Evolutionary conservation across 768 basidiomycete genomes (phyloP).

Genomic region (Lyophyllum decastes): DNA sequence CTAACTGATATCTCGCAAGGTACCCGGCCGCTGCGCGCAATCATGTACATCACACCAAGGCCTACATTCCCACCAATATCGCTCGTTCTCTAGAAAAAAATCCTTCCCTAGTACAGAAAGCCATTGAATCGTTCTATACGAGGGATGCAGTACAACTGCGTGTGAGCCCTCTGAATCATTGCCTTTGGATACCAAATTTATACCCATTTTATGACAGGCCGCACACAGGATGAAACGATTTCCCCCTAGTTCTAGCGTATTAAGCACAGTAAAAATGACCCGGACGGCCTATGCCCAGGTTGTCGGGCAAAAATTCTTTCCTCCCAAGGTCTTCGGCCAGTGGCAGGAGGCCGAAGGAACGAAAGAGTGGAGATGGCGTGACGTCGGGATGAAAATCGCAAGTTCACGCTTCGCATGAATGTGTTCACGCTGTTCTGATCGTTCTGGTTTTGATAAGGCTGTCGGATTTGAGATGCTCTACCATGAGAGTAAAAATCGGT

Average conservation of each 20-base stretch:
- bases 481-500: constrained; percentile 73
- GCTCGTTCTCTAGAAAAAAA: constrained; percentile 66
- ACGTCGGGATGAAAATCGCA: constrained; percentile 93
- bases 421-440: constrained; percentile 1
- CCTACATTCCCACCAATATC: constrained; percentile 79
- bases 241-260: constrained; percentile 65
- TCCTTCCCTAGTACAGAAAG: constrained; percentile 78
- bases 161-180: constrained; percentile 44
- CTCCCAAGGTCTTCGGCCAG: constrained; percentile 85
- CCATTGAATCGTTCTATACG: constrained; percentile 93
- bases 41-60: constrained; percentile 78
- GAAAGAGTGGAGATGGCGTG: constrained; percentile 74
- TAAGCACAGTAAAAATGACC: constrained; percentile 75
- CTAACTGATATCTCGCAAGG: constrained; percentile 33
- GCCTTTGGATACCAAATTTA: neutral
- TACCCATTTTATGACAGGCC: constrained; percentile 45
- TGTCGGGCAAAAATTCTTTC: constrained; percentile 86
- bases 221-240: constrained; percentile 92
- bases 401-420: constrained; percentile 18
- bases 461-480: constrained; percentile 98
- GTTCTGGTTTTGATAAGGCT: constrained; percentile 46
- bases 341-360: constrained; percentile 66
- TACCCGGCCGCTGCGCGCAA: constrained; percentile 68
- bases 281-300: constrained; percentile 94
- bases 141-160: constrained; percentile 89